A percentile compares a stretch with the other conserved stretches of the same genome.
phyloP scores from a whole-genome alignment of 768 basidiomycete species.

The Psilocybe tampanensis region DNA sequence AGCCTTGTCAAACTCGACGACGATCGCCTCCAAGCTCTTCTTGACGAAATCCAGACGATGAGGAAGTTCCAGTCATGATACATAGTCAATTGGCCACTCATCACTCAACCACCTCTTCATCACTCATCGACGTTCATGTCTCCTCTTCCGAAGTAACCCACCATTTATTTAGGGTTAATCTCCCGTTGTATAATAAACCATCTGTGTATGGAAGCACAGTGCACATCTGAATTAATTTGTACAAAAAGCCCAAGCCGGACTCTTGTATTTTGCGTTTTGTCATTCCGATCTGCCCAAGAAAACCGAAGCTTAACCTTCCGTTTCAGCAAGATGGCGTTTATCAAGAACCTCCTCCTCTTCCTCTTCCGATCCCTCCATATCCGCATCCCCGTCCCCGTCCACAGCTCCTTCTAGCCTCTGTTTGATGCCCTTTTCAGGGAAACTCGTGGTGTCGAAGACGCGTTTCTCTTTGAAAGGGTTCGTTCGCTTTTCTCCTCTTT shows the following conservation, averaged over 20 bases:
- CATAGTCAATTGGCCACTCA: too few species aligned
- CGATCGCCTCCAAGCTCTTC: conserved; percentile 76
- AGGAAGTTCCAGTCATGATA: conserved; percentile 82
- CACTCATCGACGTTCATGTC: too few species aligned
- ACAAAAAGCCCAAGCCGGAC: conserved; percentile 4
- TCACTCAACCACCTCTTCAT: too few species aligned
- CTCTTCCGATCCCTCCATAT: conserved; percentile 41
- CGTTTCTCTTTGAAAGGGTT: conserved; percentile 71
- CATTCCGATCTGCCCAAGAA: not conserved
- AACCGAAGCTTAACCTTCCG: conserved; percentile 43
- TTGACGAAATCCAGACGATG: conserved; percentile 90
- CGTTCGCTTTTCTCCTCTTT: conserved; percentile 54
- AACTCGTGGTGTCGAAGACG: conserved; percentile 66
- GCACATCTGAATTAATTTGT: conserved; percentile 7
- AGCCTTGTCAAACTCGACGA: conserved; percentile 90
- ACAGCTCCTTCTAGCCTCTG: conserved; percentile 34
- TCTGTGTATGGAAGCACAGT: not conserved
- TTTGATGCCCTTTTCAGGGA: conserved; percentile 35
- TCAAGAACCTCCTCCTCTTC: conserved; percentile 41
- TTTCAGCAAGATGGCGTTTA: conserved; percentile 50
- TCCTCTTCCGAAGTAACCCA: not conserved
- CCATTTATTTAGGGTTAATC: not conserved
- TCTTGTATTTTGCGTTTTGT: not conserved
- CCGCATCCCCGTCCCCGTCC: conserved; percentile 41
- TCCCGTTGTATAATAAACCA: not conserved